These are phyloP conservation scores for Noccaea bulbosa DNA, from an alignment of 345 rosid species.

Conservation along the genomic window DNA sequence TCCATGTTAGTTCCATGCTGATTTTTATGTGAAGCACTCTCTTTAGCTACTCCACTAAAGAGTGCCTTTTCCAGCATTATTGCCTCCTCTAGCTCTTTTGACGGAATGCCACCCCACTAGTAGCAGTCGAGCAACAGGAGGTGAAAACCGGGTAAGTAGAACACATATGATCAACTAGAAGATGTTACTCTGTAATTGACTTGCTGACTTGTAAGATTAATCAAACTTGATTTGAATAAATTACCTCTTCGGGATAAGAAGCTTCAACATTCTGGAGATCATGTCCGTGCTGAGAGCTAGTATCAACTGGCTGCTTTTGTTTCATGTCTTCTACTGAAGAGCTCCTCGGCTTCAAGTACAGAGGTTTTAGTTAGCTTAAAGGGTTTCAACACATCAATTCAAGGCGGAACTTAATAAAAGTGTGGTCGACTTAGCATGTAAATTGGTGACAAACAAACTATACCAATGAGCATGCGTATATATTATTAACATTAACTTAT, in stretches of 20 bases:
- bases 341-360: conserved; percentile 48
- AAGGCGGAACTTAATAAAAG: conserved; percentile 23
- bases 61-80: conserved; percentile 63
- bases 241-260: conserved; percentile 50
- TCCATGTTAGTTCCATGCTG: conserved; percentile 19
- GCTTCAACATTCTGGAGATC: conserved; percentile 38
- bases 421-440: conserved; percentile 15
- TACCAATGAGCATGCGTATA: conserved; percentile 1
- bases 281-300: conserved; percentile 35
- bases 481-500: conserved; percentile 7
- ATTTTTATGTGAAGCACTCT: conserved; percentile 37
- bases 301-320: conserved; percentile 43
- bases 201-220: conserved; percentile 1
- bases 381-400: conserved; percentile 9
- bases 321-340: conserved; percentile 45
- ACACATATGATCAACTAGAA: conserved; percentile 3
- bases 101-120: conserved; percentile 71
- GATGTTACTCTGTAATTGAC: conserved; percentile 4
- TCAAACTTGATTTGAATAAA: conserved; percentile 11
- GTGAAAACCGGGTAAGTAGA: conserved; percentile 23
- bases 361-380: conserved; percentile 26
- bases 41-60: conserved; percentile 51
- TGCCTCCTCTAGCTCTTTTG: conserved; percentile 71
- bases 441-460: conserved; percentile 3
- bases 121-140: conserved; percentile 25